Base-by-base conservation (phyloP, 768 basidiomycete genomes). In the Phaffia tasmanica region DNA sequence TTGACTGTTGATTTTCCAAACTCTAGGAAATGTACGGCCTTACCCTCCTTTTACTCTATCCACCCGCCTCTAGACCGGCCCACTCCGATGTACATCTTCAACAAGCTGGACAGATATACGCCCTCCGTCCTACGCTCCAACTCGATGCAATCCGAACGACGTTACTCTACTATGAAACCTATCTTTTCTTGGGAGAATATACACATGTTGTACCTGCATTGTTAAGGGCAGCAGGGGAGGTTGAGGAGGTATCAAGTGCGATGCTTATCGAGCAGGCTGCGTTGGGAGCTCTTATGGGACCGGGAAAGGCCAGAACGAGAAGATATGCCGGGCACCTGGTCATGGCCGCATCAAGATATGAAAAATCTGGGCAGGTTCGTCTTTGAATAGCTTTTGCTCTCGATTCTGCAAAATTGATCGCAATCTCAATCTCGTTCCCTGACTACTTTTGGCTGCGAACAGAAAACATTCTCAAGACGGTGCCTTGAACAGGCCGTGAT, bases 11-110 rank as follows among this genome's bases (percentile, higher is more conserved):
- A 64, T 42, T 27, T 16, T 8, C 27, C 19, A 15, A 9, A 54
- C 19, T n/a, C 3, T 25, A 92, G 89, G 91, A 97, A 70, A 85
- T 95, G 79, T 74, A 74, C 64, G 78, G 77, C 4, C 69, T 79
- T 7, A 76, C 74, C 1, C 30, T 63, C 42, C 57, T 70, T 18
- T 62, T 69, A 57, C 23, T 8, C 47, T 63, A 71, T 21, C 67
- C 71, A 19, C 74, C 71, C 3, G 72, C 54, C 69, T 71, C 54
- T 73, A 75, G 23, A 71, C 75, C 29, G 70, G 73, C 9, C 73
- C 73, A 11, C 75, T 42, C 61, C 21, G 46, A 35, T 48, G 46
- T 49, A 46, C 59, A 72, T 71, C 74, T 79, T 30, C 75, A 76
- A 55, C 74, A 75, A 59, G 73, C 76, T 9, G 72, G 72, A 49